Conservation (phyloP, 352 stramenopile species). For the Plasmopara halstedii region DNA sequence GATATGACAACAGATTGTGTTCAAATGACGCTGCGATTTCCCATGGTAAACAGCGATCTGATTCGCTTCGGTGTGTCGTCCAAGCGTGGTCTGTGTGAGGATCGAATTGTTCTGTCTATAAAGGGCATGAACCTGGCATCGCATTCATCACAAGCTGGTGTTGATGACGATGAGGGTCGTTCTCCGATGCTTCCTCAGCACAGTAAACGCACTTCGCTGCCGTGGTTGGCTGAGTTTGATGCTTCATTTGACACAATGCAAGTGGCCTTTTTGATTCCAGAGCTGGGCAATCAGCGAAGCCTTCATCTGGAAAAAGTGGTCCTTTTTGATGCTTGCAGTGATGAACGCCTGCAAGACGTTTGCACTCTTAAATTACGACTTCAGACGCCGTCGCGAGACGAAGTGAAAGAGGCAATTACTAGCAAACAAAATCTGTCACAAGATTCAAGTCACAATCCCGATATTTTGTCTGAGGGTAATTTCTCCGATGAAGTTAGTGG, state of each 20-base stretch:
- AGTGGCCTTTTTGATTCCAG: slow-evolving; percentile 41
- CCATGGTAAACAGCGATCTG: slow-evolving; percentile 76
- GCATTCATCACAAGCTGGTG: slow-evolving; percentile 4
- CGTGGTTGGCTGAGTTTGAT: slow-evolving; percentile 67
- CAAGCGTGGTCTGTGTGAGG: slow-evolving; percentile 74
- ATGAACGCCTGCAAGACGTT: slow-evolving; percentile 27
- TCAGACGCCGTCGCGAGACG: slow-evolving; percentile 36
- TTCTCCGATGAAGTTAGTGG: slow-evolving; percentile 39
- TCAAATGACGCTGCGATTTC: slow-evolving; percentile 68
- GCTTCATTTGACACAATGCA: slow-evolving; percentile 44
- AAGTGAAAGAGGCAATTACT: slow-evolving; percentile 37
- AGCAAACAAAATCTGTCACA: slow-evolving; percentile 68
- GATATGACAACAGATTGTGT: slow-evolving; percentile 70
- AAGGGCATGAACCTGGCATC: slow-evolving; percentile 49
- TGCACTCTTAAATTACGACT: slow-evolving; percentile 43
- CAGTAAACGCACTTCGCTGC: slow-evolving; percentile 20
- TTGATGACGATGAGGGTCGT: slow-evolving; percentile 8
- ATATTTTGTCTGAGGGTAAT: slow-evolving; percentile 22
- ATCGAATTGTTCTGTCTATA: slow-evolving; percentile 64
- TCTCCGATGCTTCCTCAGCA: slow-evolving; percentile 12
- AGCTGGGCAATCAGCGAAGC: slow-evolving; percentile 47
- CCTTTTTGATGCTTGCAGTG: slow-evolving; percentile 31
- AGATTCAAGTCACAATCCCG: slow-evolving; percentile 48
- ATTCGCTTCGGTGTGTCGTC: slow-evolving; percentile 76
- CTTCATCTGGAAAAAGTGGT: slow-evolving; percentile 32